A percentile compares a stretch with the other conserved stretches of the same genome.
These are phyloP conservation scores for Bonia amplexicaulis DNA, from an alignment of 176 grass and related monocot species.

Conservation along the genomic window DNA sequence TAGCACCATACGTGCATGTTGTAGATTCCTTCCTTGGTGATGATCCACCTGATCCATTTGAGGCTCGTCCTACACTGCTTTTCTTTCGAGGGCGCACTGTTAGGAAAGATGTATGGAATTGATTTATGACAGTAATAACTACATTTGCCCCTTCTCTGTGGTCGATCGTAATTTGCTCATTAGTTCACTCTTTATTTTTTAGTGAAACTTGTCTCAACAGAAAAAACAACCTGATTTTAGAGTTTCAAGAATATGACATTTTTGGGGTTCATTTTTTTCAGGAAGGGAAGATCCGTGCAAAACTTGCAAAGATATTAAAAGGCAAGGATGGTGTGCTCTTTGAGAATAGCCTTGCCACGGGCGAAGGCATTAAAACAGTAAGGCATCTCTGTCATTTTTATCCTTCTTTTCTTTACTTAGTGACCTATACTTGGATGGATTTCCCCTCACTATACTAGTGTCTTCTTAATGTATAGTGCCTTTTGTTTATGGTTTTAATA, in stretches of 20 bases:
- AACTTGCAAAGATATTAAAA: slow-evolving; percentile 82
- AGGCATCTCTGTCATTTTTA: slow-evolving; percentile 15
- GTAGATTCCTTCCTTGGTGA: slow-evolving; percentile 74
- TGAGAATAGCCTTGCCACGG: slow-evolving; percentile 85
- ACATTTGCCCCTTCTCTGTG: not conserved
- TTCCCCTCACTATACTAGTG: not conserved
- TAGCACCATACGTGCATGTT: slow-evolving; percentile 91
- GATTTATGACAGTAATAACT: slow-evolving; percentile 29
- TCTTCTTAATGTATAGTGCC: not conserved
- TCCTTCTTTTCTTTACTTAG: slow-evolving; percentile 1
- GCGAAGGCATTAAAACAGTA: slow-evolving; percentile 83
- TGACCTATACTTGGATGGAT: not conserved
- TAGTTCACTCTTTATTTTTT: not conserved
- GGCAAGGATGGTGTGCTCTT: slow-evolving; percentile 73
- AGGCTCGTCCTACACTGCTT: slow-evolving; percentile 72
- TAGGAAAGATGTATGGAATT: slow-evolving; percentile 89
- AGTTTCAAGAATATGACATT: not conserved
- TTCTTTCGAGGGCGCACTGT: slow-evolving; percentile 90
- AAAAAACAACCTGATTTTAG: not conserved
- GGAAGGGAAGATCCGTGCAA: slow-evolving; percentile 80
- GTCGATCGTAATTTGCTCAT: slow-evolving; percentile 2
- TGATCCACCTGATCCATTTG: slow-evolving; percentile 61
- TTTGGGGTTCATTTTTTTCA: slow-evolving; percentile 23
- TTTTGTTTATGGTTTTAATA: not conserved
- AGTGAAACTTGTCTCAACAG: not conserved